These are phyloP conservation scores for Tolypocladium inflatum DNA, from an alignment of 2,329 filamentous ascomycete genomes.

Conservation along the genomic window DNA sequence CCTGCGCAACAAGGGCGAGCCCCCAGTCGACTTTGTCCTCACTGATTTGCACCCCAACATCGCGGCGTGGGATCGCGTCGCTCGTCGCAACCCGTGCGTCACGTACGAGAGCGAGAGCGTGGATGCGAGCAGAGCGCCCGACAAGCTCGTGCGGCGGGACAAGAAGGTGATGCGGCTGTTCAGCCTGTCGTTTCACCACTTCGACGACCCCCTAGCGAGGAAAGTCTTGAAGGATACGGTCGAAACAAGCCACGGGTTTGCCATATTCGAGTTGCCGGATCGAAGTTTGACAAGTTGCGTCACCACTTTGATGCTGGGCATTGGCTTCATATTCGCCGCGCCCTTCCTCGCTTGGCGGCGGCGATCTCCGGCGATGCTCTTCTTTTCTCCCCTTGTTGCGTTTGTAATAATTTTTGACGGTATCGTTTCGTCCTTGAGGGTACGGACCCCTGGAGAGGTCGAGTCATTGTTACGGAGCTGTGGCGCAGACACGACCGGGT, in stretches of 20 bases:
- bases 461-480: constrained; percentile 46
- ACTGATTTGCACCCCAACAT: constrained; percentile 59
- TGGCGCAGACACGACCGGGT: constrained; percentile 30
- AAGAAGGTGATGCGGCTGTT: constrained; percentile 58
- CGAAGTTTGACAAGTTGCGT: constrained; percentile 46
- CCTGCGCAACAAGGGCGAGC: constrained; percentile 16
- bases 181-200: constrained; percentile 70
- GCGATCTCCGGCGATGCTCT: constrained; percentile 42
- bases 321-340: constrained; percentile 40
- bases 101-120: constrained; percentile 52
- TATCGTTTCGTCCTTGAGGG: constrained; percentile 55
- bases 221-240: constrained; percentile 57
- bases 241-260: constrained; percentile 56
- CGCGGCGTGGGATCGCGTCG: constrained; percentile 46
- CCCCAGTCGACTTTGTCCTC: constrained; percentile 47
- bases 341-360: constrained; percentile 44
- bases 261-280: constrained; percentile 68
- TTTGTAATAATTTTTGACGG: constrained; percentile 62
- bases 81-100: constrained; percentile 43
- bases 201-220: constrained; percentile 52
- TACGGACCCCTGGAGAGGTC: constrained; percentile 57
- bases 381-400: constrained; percentile 42
- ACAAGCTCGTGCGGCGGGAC: constrained; percentile 31
- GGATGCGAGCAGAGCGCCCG: constrained; percentile 54
- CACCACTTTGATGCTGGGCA: constrained; percentile 40